A percentile compares a stretch with the other conserved stretches of the same genome.
phyloP scores from a whole-genome alignment of 139 green algal species.

The Penium margaritaceum region DNA sequence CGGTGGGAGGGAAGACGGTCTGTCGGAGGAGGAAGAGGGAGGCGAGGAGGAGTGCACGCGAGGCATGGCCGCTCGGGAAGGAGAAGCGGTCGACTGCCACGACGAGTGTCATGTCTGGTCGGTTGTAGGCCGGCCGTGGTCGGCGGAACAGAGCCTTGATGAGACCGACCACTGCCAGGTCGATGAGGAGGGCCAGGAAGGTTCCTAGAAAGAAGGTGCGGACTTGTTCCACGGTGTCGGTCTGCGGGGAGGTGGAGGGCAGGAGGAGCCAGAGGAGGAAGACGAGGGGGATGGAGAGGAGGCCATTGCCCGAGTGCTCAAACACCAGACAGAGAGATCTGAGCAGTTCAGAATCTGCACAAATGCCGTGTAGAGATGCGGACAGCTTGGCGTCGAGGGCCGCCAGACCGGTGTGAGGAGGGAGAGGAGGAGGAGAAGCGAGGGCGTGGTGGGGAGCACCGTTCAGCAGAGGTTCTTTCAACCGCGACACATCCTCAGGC shows the following conservation, averaged over 20 bases:
- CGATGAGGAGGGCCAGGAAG: constrained; percentile 27
- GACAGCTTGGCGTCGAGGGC: too few relatives aligned
- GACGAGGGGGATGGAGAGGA: constrained; percentile 1
- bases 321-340: too few relatives aligned
- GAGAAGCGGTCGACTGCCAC: constrained; percentile 27
- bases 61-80: constrained; percentile 35
- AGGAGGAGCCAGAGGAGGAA: constrained; percentile 10
- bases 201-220: constrained; percentile 9
- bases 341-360: too few relatives aligned
- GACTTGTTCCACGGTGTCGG: not conserved
- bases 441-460: too few relatives aligned
- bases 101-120: constrained; percentile 16
- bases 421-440: too few relatives aligned
- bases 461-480: too few relatives aligned
- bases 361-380: too few relatives aligned
- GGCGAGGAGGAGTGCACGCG: constrained; percentile 21
- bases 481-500: too few relatives aligned
- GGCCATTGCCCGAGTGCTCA: constrained; percentile 16
- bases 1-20: too few relatives aligned
- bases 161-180: constrained; percentile 18
- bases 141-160: constrained; percentile 14
- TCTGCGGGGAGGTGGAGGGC: not conserved
- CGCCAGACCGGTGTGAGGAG: too few relatives aligned
- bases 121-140: constrained; percentile 26
- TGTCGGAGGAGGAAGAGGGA: constrained; percentile 10